These are phyloP conservation scores for Penicillium robsamsonii DNA, from an alignment of 495 filamentous ascomycete genomes.

Conservation along the genomic window DNA sequence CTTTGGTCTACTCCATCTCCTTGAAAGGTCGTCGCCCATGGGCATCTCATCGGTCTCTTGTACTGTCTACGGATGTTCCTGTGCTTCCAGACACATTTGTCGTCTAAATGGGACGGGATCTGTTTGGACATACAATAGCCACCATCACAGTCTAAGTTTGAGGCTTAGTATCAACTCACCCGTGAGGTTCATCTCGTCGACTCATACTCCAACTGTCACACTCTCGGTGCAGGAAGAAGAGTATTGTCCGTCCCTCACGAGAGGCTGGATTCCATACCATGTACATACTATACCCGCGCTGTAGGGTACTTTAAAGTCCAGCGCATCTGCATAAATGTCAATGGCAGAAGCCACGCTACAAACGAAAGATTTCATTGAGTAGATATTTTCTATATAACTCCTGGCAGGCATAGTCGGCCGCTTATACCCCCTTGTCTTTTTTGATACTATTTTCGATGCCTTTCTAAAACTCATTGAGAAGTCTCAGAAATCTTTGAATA, in stretches of 20 bases:
- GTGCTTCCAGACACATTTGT: neutral
- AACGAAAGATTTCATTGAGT: neutral
- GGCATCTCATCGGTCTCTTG: neutral
- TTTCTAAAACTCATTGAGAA: too few species aligned
- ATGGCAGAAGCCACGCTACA: neutral
- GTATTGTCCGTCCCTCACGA: neutral
- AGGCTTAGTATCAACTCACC: neutral
- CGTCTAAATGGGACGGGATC: neutral
- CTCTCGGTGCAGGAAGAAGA: neutral
- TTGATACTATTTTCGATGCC: too few species aligned
- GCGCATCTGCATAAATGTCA: neutral
- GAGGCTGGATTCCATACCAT: neutral
- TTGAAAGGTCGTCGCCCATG: neutral
- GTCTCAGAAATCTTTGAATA: too few species aligned
- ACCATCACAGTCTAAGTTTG: neutral
- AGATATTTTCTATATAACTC: neutral
- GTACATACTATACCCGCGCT: slow-evolving; percentile 6
- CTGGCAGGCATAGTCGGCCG: too few species aligned
- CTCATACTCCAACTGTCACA: neutral
- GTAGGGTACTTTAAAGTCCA: neutral
- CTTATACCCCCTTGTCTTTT: too few species aligned
- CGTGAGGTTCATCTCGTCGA: neutral
- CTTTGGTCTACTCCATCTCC: neutral
- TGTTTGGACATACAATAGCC: neutral
- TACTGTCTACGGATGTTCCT: neutral